Base-by-base conservation (phyloP, 2,329 filamentous ascomycete genomes). In the Taxawa tesnikishii region DNA sequence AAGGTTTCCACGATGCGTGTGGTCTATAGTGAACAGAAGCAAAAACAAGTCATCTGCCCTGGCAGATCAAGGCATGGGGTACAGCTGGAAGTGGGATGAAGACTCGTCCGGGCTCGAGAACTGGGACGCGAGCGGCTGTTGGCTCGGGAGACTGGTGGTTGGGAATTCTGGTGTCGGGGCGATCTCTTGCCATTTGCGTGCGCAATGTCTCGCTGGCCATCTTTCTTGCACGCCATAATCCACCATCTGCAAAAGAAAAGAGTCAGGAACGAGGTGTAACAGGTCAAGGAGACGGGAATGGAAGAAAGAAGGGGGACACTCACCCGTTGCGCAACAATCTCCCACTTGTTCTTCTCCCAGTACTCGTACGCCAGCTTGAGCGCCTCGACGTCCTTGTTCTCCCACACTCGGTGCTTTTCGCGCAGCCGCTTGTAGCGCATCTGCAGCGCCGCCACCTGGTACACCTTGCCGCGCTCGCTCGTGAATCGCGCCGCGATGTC, bases 361-460 rank as follows among this genome's bases (percentile, higher is more conserved):
- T 66, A 66, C 40, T 69, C 64, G 42, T 65, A 58, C 18, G 66
- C 66, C 46, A 59, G 52, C 33, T 57, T 58, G 17, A 70, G 50
- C 9, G 65, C 65, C 37, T 58, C 53, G 26, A 67, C 46, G 36
- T 70, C 67, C 12, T 51, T 48, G n/a, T 68, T 63, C 14, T 59
- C 62, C 67, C 67, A 70, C 2, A 60, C 52, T 14, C 66, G 59
- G 48, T 66, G 59, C 28, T 62, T 57, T 43, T 68, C 65, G 12
- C 62, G 53, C 23, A 70, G 50, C 23, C 67, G 55, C 46, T 68
- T 68, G 41, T 65, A 59, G 13, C 65, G 62, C 67, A 70, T 70
- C 43, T 70, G 67, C 18, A 70, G 50, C 6, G 65, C 63, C 4
- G 66, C 63, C 29, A 68, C 63, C 12, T 29, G 24, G 38, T 65